Evolutionary conservation across 495 filamentous ascomycete genomes (phyloP), one percentile per base, ranked within the genome.

Genomic region (Bacidia rubella): DNA sequence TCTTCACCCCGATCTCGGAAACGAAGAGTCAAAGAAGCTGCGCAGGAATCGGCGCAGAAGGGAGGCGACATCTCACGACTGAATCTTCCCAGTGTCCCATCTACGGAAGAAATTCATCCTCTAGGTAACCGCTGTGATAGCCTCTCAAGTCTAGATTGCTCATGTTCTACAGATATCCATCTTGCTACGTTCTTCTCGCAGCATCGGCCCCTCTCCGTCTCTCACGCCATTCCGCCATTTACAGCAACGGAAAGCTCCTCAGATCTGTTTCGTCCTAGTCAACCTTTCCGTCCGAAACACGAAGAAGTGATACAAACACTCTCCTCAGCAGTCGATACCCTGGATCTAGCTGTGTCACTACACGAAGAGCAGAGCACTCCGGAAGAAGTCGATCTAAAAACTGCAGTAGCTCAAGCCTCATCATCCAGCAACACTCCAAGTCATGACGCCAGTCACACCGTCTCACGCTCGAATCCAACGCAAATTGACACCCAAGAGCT

Each of bases 181-280:
- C 72, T 95, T 26, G 88, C 90, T 5, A 83, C 83, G 47, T 97
- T 98, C 74, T 98, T 96, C 70, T 92, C 92, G 53, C 84, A 90
- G 55, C 88, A 98, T 71, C 80, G 92, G 49, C 92, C 92, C 3
- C 90, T 98, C 58, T 93, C 87, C 51, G 76, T 95, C 60, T 90
- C 85, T 24, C 77, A 80, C 56, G 77, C 81, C 47, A 76, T 93
- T 46, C 90, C 90, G 40, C 79, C 81, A 38, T 69, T 78, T 11
- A 75, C 86, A 39, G 82, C 79, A 41, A 67, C 78, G 47, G 81
- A 83, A 64, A 74, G 80, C 35, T 95, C 95, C 62, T 80, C 85
- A 52, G 71, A 81, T 35, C 87, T 95, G 59, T 95, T 97, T 64
- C 71, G 79, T 24, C 60, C 68, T 20, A n/a, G 15, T 4, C 72